Conservation (phyloP, 805 yeast genomes). For the Lipomyces orientalis region DNA sequence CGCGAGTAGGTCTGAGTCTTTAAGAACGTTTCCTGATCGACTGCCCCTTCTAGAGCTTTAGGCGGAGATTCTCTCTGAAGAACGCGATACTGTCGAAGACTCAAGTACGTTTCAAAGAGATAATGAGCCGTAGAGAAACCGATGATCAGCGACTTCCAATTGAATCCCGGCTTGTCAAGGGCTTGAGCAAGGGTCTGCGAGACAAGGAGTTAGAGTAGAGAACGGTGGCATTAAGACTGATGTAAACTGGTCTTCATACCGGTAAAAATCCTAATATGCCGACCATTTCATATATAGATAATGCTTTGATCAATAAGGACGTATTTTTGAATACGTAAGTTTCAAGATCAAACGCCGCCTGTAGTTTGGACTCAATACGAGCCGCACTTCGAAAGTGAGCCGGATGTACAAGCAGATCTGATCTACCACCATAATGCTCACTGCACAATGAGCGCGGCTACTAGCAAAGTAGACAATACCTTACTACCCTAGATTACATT, state of each 20-base stretch:
- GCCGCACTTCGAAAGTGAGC: no score
- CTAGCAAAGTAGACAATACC: not conserved
- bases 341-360: not conserved
- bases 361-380: not conserved
- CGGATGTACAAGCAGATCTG: no score
- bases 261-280: constrained; percentile 1
- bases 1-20: constrained; percentile 80
- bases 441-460: no score
- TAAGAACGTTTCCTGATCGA: constrained; percentile 72
- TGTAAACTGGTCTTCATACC: not conserved
- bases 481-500: no score
- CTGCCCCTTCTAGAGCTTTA: constrained; percentile 66
- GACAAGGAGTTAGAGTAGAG: not conserved
- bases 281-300: not conserved
- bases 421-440: no score
- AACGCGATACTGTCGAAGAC: constrained; percentile 76
- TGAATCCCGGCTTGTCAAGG: constrained; percentile 67
- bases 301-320: not conserved
- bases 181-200: constrained; percentile 31
- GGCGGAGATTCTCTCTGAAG: constrained; percentile 66
- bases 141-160: constrained; percentile 80
- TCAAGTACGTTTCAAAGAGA: constrained; percentile 73
- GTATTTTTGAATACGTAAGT: not conserved
- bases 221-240: not conserved
- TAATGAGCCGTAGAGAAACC: constrained; percentile 79